Evolutionary conservation across 2,329 filamentous ascomycete species (phyloP).

Genomic region (Clarireedia paspali): DNA sequence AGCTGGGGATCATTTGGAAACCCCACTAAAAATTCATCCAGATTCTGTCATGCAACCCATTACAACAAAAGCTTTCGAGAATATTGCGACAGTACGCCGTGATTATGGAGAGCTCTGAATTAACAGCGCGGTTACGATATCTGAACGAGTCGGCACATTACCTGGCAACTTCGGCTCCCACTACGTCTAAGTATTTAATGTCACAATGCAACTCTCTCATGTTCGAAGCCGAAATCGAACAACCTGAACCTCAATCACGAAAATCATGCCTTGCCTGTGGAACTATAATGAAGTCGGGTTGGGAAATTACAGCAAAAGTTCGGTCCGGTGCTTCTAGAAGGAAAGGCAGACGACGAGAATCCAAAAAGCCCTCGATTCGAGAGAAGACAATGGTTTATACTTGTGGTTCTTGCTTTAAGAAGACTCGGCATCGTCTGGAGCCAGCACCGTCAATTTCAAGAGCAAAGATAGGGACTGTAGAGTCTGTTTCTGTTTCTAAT

Average conservation of each 20-base stretch:
- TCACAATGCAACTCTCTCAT: conserved; percentile 42
- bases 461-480: background rate
- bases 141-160: conserved; percentile 54
- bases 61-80: background rate
- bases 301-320: conserved; percentile 17
- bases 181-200: conserved; percentile 54
- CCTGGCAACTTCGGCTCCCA: conserved; percentile 43
- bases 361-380: conserved; percentile 3
- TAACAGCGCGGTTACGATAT: conserved; percentile 28
- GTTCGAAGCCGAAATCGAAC: conserved; percentile 37
- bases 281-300: conserved; percentile 48
- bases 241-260: conserved; percentile 43
- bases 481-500: background rate
- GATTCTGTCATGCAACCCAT: conserved; percentile 5
- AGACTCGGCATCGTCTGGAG: conserved; percentile 18
- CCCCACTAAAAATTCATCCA: too few relatives aligned
- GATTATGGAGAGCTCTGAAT: conserved; percentile 21
- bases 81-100: background rate
- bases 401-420: conserved; percentile 23
- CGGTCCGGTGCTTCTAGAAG: conserved; percentile 3
- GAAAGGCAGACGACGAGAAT: background rate
- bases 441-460: conserved; percentile 2
- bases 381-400: conserved; percentile 21
- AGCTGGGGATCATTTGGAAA: too few relatives aligned
- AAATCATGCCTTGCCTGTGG: conserved; percentile 54